phyloP scores from a whole-genome alignment of 148 eudicot species.

The Pouteria glomerata region DNA sequence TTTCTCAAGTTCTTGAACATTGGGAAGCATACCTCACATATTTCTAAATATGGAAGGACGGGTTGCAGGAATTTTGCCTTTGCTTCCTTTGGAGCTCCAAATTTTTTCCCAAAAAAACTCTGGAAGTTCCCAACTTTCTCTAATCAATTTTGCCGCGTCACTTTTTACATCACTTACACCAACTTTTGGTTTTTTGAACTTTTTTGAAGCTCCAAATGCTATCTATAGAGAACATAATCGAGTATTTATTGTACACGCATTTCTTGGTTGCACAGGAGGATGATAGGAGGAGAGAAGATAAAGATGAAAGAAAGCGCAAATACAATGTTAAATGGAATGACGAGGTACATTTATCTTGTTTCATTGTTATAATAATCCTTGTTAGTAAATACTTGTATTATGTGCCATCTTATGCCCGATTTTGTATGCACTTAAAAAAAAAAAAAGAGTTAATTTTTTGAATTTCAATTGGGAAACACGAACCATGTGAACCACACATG shows the following conservation, averaged over 20 bases:
- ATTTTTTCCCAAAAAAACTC: no score
- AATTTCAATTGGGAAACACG: no score
- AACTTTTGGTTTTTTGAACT: no score
- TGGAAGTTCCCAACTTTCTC: no score
- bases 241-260: not conserved
- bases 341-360: conserved; percentile 33
- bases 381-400: not conserved
- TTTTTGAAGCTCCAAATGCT: no score
- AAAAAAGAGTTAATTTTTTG: not conserved
- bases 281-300: conserved; percentile 69
- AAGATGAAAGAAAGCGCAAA: conserved; percentile 81
- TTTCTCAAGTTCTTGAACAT: not conserved
- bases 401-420: not conserved
- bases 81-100: no score
- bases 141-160: no score
- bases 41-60: not conserved
- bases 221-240: no score
- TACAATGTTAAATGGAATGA: conserved; percentile 81
- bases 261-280: conserved; percentile 54
- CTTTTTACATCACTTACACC: no score
- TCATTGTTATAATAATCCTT: not conserved
- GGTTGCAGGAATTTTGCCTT: not conserved
- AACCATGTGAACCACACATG: no score
- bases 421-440: not conserved
- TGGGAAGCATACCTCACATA: not conserved